Percentiles rank a stretch among this genome's conserved stretches.
Conservation (phyloP, 78 protist species). For the Emiliania huxleyi region DNA sequence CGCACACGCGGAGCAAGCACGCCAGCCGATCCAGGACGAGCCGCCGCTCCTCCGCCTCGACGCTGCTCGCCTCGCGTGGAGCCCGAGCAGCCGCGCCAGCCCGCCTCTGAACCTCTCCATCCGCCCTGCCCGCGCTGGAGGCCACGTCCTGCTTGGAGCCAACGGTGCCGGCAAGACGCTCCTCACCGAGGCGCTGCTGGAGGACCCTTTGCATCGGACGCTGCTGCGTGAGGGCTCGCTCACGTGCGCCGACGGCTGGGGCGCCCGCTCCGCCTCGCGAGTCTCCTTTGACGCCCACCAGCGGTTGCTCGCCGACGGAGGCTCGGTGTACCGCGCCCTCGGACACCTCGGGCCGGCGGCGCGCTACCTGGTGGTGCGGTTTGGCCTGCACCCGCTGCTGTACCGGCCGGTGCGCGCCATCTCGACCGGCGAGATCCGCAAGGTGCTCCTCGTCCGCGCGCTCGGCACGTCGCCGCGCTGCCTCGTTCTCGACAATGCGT, state of each 20-base stretch:
- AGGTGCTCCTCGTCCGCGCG: conserved; percentile 4
- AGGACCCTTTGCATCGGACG: background rate
- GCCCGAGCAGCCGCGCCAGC: too few relatives aligned
- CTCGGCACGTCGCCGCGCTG: background rate
- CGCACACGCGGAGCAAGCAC: too few relatives aligned
- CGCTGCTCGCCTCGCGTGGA: too few relatives aligned
- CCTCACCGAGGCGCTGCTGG: background rate
- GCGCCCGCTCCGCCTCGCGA: too few relatives aligned
- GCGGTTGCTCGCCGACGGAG: background rate
- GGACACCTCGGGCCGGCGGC: background rate
- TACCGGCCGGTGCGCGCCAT: background rate
- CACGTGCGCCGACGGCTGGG: too few relatives aligned
- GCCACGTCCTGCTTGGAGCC: background rate
- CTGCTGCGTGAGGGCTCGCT: too few relatives aligned
- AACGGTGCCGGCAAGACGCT: background rate
- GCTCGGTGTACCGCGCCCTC: background rate
- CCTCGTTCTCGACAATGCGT: conserved; percentile 17
- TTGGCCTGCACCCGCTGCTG: background rate
- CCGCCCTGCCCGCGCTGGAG: background rate
- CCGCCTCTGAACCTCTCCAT: background rate
- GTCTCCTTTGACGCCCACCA: background rate
- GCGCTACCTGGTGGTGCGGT: background rate
- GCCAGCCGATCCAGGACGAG: too few relatives aligned
- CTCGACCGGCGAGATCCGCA: background rate
- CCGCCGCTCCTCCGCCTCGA: too few relatives aligned